Conservation (phyloP, 768 basidiomycete species). For the Calocybe cyanea region DNA sequence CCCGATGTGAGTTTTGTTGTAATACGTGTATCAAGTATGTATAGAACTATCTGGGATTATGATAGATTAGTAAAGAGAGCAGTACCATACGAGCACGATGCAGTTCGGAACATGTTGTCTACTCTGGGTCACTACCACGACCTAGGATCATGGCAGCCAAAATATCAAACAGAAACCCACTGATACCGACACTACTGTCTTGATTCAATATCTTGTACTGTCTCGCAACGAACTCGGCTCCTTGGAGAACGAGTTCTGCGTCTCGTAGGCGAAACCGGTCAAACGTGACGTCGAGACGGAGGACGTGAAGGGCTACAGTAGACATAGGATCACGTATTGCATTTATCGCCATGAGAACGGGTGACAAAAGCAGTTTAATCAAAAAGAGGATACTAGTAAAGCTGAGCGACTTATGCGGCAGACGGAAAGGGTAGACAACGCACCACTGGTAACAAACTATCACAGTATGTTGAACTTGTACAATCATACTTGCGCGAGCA, state of each 20-base stretch:
- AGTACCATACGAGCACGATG: too few species aligned
- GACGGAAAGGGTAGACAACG: too few species aligned
- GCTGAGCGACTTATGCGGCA: too few species aligned
- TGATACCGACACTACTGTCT: conserved; percentile 4
- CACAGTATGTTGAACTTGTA: too few species aligned
- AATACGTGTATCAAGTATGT: too few species aligned
- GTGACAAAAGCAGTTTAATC: neutral
- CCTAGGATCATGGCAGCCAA: conserved; percentile 1
- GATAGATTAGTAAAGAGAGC: too few species aligned
- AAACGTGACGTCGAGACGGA: conserved; percentile 36
- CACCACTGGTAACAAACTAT: too few species aligned
- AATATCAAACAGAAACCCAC: conserved; percentile 11
- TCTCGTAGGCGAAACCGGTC: conserved; percentile 39
- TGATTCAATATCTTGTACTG: conserved; percentile 14
- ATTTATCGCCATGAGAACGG: conserved; percentile 5
- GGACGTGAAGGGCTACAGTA: conserved; percentile 30
- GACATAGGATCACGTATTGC: conserved; percentile 27
- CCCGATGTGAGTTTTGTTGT: too few species aligned
- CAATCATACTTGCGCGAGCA: too few species aligned
- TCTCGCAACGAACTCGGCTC: conserved; percentile 14
- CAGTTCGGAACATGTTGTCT: too few species aligned
- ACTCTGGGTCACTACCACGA: neutral
- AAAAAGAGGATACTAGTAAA: too few species aligned
- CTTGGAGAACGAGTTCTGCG: conserved; percentile 35
- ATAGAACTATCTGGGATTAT: too few species aligned